These are phyloP conservation scores for Sindora glabra DNA, from an alignment of 306 rosid genomes.

Conservation along the genomic window DNA sequence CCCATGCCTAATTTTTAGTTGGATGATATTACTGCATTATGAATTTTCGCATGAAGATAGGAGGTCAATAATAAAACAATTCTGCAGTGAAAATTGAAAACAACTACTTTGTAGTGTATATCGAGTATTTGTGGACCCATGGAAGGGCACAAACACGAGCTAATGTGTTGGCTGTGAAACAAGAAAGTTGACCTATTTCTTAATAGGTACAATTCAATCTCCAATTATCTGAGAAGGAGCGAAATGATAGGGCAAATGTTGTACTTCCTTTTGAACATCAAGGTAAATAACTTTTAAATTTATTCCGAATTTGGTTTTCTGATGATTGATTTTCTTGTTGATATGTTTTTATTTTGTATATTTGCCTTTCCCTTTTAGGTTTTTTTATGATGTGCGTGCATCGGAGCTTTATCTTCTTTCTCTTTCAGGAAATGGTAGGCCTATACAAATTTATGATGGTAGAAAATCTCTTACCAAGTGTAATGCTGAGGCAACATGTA, in stretches of 20 bases:
- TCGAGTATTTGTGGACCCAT: neutral
- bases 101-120: no score
- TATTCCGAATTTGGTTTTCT: neutral
- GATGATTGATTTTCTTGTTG: neutral
- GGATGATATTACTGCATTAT: no score
- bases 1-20: no score
- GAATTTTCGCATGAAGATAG: no score
- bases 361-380: neutral
- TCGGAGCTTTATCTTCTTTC: neutral
- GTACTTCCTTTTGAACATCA: constrained; percentile 96
- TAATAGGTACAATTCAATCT: constrained; percentile 79
- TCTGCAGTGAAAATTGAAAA: no score
- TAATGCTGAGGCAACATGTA: constrained; percentile 24
- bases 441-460: constrained; percentile 83
- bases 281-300: constrained; percentile 35
- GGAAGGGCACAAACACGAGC: neutral
- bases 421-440: constrained; percentile 63
- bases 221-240: constrained; percentile 88
- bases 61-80: no score
- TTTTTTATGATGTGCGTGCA: neutral
- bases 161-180: neutral
- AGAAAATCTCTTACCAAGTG: constrained; percentile 52
- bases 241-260: constrained; percentile 73
- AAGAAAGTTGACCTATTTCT: neutral
- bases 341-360: neutral